Evolutionary conservation across 805 yeast genomes (phyloP).

Genomic region (Nakazawaea wickerhamii): DNA sequence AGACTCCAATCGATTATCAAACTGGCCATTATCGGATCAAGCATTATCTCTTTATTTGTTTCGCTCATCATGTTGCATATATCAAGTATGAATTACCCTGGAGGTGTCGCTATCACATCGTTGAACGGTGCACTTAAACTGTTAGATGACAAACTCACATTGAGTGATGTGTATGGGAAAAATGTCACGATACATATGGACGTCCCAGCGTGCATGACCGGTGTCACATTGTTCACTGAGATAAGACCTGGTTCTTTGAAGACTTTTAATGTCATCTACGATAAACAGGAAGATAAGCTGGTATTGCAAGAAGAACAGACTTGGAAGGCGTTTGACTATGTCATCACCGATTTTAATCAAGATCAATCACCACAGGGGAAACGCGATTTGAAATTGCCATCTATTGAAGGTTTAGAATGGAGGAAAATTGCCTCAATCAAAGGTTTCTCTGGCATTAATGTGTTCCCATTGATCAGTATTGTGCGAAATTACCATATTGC

Average conservation of each 20-base stretch:
- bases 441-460: slow-evolving; percentile 37
- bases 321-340: slow-evolving; percentile 48
- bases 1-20: slow-evolving; percentile 13
- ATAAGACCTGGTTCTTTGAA: slow-evolving; percentile 29
- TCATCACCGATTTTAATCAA: slow-evolving; percentile 36
- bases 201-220: slow-evolving; percentile 81
- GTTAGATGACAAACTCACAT: slow-evolving; percentile 3
- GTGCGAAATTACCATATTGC: slow-evolving; percentile 11
- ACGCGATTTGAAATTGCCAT: neutral
- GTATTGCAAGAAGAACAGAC: slow-evolving; percentile 25
- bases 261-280: slow-evolving; percentile 43
- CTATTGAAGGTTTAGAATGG: slow-evolving; percentile 35
- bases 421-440: slow-evolving; percentile 30
- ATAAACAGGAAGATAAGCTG: slow-evolving; percentile 60
- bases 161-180: neutral
- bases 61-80: slow-evolving; percentile 52
- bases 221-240: slow-evolving; percentile 73
- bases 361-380: slow-evolving; percentile 10
- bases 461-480: slow-evolving; percentile 2
- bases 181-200: slow-evolving; percentile 60
- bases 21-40: slow-evolving; percentile 11
- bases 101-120: slow-evolving; percentile 64
- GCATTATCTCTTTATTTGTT: slow-evolving; percentile 29
- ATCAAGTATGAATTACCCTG: slow-evolving; percentile 82
- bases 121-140: slow-evolving; percentile 41